These are phyloP conservation scores for Rachicladosporium sp. DNA, from an alignment of 2,329 filamentous ascomycete genomes.

Conservation along the genomic window DNA sequence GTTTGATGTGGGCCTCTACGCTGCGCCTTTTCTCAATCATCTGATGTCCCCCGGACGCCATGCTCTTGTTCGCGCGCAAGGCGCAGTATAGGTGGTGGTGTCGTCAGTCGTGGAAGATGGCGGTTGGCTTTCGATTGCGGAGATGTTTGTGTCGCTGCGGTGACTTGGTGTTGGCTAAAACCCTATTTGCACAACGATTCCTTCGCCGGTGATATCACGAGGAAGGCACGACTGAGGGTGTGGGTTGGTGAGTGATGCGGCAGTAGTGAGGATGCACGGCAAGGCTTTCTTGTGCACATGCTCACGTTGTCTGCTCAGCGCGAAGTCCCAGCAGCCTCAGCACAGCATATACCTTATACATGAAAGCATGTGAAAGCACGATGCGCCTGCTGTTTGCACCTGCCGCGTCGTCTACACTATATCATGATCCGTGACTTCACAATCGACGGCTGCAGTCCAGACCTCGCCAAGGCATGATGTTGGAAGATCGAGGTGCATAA, in stretches of 20 bases:
- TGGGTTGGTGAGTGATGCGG: not conserved
- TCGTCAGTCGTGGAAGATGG: not conserved
- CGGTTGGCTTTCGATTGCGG: not conserved
- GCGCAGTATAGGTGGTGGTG: not conserved
- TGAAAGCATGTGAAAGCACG: no score
- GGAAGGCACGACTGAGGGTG: not conserved
- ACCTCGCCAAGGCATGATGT: no score
- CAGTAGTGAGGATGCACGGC: no score
- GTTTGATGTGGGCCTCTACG: conserved; percentile 29
- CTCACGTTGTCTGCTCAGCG: no score
- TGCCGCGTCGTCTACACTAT: no score
- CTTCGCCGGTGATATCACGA: not conserved
- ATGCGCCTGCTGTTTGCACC: no score
- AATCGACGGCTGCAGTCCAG: no score
- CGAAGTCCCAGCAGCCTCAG: no score
- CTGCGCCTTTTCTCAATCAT: conserved; percentile 26
- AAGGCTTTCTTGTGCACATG: no score
- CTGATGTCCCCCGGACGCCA: conserved; percentile 24
- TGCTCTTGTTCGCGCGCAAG: conserved; percentile 6
- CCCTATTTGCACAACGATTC: not conserved
- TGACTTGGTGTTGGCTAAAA: not conserved
- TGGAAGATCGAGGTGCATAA: no score
- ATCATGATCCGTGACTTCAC: no score
- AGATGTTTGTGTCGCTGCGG: not conserved
- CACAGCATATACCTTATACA: no score